Percentiles rank a stretch among this genome's conserved stretches.
Evolutionary conservation across 2,329 filamentous ascomycete genomes (phyloP).

Genomic region (Macrophomina pseudophaseolina): DNA sequence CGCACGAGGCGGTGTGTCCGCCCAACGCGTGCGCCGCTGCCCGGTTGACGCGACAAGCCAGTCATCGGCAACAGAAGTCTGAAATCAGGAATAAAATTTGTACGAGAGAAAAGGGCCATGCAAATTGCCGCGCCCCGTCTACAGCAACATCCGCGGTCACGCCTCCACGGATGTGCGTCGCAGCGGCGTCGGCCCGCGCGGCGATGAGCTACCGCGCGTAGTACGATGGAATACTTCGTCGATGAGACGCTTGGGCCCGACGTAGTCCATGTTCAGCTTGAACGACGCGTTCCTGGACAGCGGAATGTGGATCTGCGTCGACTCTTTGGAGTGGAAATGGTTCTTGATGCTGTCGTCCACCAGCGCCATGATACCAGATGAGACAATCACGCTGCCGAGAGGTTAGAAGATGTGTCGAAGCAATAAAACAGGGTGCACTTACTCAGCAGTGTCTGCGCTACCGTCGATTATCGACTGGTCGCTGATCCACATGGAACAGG

Average conservation of each 20-base stretch:
- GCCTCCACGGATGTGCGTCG: slow-evolving; percentile 33
- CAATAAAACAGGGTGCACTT: slow-evolving; percentile 49
- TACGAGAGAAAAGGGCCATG: slow-evolving; percentile 35
- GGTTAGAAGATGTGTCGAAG: slow-evolving; percentile 23
- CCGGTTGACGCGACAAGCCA: not conserved
- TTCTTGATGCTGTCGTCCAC: slow-evolving; percentile 90
- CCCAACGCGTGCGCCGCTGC: not conserved
- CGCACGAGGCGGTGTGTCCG: slow-evolving; percentile 18
- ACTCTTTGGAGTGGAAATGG: slow-evolving; percentile 67
- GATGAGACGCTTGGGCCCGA: slow-evolving; percentile 66
- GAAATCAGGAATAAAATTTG: slow-evolving; percentile 30
- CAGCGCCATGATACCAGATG: slow-evolving; percentile 86
- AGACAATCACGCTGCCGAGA: slow-evolving; percentile 75
- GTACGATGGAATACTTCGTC: slow-evolving; percentile 66
- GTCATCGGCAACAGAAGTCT: slow-evolving; percentile 11
- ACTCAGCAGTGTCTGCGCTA: slow-evolving; percentile 86
- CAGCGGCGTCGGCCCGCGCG: slow-evolving; percentile 37
- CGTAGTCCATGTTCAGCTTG: slow-evolving; percentile 64
- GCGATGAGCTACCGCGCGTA: slow-evolving; percentile 32
- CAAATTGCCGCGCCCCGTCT: slow-evolving; percentile 32
- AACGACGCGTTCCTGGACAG: slow-evolving; percentile 55
- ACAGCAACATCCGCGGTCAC: slow-evolving; percentile 23
- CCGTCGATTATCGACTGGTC: slow-evolving; percentile 72
- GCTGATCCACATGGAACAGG: slow-evolving; percentile 88
- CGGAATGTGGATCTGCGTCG: slow-evolving; percentile 59